phyloP scores from a whole-genome alignment of 1,284 basidiomycete genomes.

The Mycosarcoma mackinlayi region DNA sequence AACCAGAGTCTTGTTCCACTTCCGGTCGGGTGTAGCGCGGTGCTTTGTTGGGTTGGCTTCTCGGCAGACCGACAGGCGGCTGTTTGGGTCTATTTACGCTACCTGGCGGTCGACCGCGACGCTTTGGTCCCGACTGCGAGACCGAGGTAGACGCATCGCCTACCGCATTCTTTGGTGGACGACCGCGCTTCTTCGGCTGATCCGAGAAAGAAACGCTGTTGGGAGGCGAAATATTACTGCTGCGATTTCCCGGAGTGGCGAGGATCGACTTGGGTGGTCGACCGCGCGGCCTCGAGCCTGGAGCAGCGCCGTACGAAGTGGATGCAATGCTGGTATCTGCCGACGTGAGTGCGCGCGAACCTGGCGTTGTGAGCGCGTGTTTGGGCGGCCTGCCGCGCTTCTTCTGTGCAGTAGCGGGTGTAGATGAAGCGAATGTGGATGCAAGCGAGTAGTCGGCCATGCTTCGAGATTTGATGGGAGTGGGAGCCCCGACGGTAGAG shows the following conservation, averaged over 20 bases:
- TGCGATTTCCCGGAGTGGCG: slow-evolving; percentile 10
- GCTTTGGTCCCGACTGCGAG: background rate
- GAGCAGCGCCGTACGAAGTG: slow-evolving; percentile 4
- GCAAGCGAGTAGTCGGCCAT: slow-evolving; percentile 26
- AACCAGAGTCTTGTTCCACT: slow-evolving; percentile 7
- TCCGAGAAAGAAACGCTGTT: slow-evolving; percentile 28
- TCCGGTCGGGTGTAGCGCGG: slow-evolving; percentile 5
- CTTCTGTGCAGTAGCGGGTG: slow-evolving; percentile 11
- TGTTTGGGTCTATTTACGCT: slow-evolving; percentile 16
- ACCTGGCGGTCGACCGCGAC: slow-evolving; percentile 16
- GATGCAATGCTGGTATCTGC: slow-evolving; percentile 16
- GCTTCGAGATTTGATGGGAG: slow-evolving; percentile 10
- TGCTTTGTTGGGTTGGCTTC: slow-evolving; percentile 6
- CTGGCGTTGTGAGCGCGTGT: slow-evolving; percentile 15
- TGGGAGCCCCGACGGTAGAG: slow-evolving; percentile 34
- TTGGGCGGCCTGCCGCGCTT: slow-evolving; percentile 21
- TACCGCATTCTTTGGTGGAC: slow-evolving; percentile 8
- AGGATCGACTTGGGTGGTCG: slow-evolving; percentile 31
- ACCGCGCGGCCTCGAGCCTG: slow-evolving; percentile 13
- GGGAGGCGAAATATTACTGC: slow-evolving; percentile 3
- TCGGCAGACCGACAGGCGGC: slow-evolving; percentile 4
- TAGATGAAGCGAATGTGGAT: slow-evolving; percentile 12
- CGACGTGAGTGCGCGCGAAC: slow-evolving; percentile 15
- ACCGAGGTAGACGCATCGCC: background rate
- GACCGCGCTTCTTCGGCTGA: slow-evolving; percentile 8